A percentile compares a stretch with the other conserved stretches of the same genome.
Evolutionary conservation across 805 yeast species (phyloP).

Genomic region (Kodamaea sagamina): DNA sequence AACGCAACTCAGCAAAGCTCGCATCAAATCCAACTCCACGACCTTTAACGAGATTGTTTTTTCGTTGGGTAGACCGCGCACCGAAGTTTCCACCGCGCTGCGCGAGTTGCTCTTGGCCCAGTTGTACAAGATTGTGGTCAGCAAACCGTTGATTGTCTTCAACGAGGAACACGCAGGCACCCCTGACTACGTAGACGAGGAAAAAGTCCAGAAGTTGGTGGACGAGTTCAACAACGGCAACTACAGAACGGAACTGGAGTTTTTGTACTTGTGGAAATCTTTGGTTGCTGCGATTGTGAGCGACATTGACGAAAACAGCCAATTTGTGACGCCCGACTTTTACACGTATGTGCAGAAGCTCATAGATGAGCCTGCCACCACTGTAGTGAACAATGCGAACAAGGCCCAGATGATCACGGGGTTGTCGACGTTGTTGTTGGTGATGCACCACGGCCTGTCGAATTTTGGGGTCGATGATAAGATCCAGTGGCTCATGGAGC

Average conservation of each 20-base stretch:
- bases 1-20: constrained; percentile 31
- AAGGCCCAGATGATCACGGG: constrained; percentile 42
- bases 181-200: constrained; percentile 40
- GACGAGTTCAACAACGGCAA: constrained; percentile 34
- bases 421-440: constrained; percentile 39
- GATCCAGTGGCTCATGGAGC: constrained; percentile 44
- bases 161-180: constrained; percentile 41
- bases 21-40: constrained; percentile 38
- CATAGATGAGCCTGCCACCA: constrained; percentile 37
- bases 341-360: constrained; percentile 26
- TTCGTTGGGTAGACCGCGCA: constrained; percentile 43
- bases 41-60: constrained; percentile 48
- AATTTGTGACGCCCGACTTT: constrained; percentile 34
- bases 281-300: constrained; percentile 46
- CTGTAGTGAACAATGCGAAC: constrained; percentile 37
- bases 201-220: constrained; percentile 34
- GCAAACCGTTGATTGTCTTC: constrained; percentile 38
- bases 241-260: constrained; percentile 42
- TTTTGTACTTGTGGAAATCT: constrained; percentile 42
- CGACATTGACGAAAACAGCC: constrained; percentile 53
- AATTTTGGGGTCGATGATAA: constrained; percentile 52
- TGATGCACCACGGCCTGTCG: constrained; percentile 50
- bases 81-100: constrained; percentile 47
- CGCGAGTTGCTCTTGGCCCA: constrained; percentile 54
- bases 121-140: constrained; percentile 48